Percentiles rank a stretch among this genome's conserved stretches.
phyloP scores from a whole-genome alignment of 345 rosid species.

The Erysimum cheiranthoides region DNA sequence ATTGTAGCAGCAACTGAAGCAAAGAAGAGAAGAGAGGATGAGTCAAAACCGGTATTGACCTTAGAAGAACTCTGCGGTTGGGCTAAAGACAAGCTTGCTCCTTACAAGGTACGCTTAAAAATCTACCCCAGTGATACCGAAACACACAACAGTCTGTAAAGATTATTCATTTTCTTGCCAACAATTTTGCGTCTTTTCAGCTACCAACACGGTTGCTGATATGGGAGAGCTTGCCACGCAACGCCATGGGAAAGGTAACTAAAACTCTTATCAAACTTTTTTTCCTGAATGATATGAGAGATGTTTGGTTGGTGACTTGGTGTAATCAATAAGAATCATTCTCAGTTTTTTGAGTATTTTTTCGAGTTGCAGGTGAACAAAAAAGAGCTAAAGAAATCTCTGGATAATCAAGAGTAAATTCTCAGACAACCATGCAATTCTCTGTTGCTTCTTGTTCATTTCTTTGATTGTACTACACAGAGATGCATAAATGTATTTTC shows the following conservation, averaged over 20 bases:
- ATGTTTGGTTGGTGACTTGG: slow-evolving; percentile 26
- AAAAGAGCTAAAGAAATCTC: slow-evolving; percentile 78
- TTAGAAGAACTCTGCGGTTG: slow-evolving; percentile 76
- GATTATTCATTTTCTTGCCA: background rate
- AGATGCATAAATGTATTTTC: background rate
- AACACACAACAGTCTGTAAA: background rate
- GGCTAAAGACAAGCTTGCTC: slow-evolving; percentile 97
- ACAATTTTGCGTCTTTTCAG: slow-evolving; percentile 44
- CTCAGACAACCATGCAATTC: slow-evolving; percentile 21
- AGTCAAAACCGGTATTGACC: slow-evolving; percentile 62
- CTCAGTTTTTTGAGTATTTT: background rate
- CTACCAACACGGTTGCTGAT: slow-evolving; percentile 80
- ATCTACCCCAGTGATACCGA: background rate
- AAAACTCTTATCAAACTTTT: slow-evolving; percentile 10
- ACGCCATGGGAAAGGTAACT: slow-evolving; percentile 97
- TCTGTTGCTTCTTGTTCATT: slow-evolving; percentile 18
- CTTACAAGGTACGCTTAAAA: slow-evolving; percentile 77
- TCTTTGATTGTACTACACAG: background rate
- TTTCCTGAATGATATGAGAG: background rate
- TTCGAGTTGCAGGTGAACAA: slow-evolving; percentile 76
- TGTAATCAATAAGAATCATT: slow-evolving; percentile 10
- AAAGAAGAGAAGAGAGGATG: slow-evolving; percentile 55
- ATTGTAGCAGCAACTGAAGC: slow-evolving; percentile 62
- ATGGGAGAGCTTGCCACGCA: slow-evolving; percentile 93
- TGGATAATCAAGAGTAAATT: slow-evolving; percentile 50